Conservation (phyloP, 257 asterid genomes). For the Primulina huaijiensis region DNA sequence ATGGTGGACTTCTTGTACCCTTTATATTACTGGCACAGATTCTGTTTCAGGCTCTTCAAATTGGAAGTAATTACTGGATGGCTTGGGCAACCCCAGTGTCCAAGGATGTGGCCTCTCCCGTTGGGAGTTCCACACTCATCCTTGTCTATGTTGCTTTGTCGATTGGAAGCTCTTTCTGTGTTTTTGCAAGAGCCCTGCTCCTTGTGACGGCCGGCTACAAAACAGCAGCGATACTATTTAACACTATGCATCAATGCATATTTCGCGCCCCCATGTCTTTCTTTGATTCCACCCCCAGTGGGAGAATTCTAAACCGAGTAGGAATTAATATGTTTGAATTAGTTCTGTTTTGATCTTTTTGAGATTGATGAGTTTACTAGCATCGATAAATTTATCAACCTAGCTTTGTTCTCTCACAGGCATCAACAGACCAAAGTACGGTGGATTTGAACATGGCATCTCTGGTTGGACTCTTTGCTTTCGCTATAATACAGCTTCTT, state of each 20-base stretch:
- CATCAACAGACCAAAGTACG: slow-evolving; percentile 82
- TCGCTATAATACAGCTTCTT: slow-evolving; percentile 62
- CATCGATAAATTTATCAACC: background rate
- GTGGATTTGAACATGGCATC: slow-evolving; percentile 62
- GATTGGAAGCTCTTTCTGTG: slow-evolving; percentile 63
- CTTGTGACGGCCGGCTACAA: slow-evolving; percentile 56
- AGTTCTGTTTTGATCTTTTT: background rate
- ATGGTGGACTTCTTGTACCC: slow-evolving; percentile 85
- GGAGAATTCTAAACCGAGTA: slow-evolving; percentile 83
- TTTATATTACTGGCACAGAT: slow-evolving; percentile 60
- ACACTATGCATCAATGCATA: slow-evolving; percentile 65
- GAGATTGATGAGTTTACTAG: background rate
- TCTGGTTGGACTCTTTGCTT: slow-evolving; percentile 53
- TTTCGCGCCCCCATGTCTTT: slow-evolving; percentile 96
- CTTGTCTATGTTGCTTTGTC: slow-evolving; percentile 64
- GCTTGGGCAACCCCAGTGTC: slow-evolving; percentile 97
- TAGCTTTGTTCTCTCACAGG: slow-evolving; percentile 43
- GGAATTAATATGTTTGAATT: slow-evolving; percentile 10
- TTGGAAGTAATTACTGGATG: slow-evolving; percentile 98
- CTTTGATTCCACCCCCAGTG: slow-evolving; percentile 97
- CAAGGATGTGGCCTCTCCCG: slow-evolving; percentile 49
- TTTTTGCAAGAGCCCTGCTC: slow-evolving; percentile 54
- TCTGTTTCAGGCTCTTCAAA: slow-evolving; percentile 66
- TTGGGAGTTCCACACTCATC: slow-evolving; percentile 61
- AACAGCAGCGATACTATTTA: slow-evolving; percentile 71